phyloP scores from a whole-genome alignment of 2,329 filamentous ascomycete species.

The Diaporthe sp. region DNA sequence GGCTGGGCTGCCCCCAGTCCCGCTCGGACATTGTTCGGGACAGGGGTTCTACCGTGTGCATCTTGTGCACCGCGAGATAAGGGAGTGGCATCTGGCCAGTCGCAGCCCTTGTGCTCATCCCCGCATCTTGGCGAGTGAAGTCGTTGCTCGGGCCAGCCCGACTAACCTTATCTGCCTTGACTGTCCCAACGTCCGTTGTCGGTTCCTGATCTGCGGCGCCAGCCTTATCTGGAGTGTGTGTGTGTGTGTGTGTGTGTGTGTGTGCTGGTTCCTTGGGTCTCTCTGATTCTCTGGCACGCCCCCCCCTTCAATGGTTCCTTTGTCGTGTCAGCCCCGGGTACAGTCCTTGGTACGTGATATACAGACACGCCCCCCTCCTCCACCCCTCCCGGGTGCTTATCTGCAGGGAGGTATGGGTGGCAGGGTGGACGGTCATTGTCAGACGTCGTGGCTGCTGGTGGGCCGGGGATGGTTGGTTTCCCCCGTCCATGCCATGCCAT shows the following conservation, averaged over 20 bases:
- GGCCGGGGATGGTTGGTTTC: not conserved
- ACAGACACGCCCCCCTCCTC: conserved; percentile 7
- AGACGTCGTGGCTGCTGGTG: conserved; percentile 16
- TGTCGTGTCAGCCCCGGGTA: conserved; percentile 1
- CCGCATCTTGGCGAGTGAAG: conserved; percentile 22
- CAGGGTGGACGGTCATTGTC: conserved; percentile 3
- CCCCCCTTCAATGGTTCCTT: not conserved
- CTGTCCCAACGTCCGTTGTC: conserved; percentile 31
- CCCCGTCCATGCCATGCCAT: not conserved
- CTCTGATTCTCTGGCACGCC: not conserved
- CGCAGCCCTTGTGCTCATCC: conserved; percentile 13
- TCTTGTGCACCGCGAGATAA: conserved; percentile 23
- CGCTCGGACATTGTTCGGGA: conserved; percentile 33
- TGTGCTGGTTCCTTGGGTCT: not conserved
- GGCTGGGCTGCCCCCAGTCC: not conserved
- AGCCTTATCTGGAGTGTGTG: conserved; percentile 21
- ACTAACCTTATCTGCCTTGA: conserved; percentile 33
- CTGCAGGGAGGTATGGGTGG: conserved; percentile 24
- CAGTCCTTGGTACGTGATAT: not conserved
- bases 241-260: not conserved
- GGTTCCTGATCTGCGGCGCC: conserved; percentile 32
- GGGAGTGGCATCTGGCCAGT: conserved; percentile 7
- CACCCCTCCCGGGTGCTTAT: conserved; percentile 27
- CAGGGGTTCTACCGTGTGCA: conserved; percentile 5
- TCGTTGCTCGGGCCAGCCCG: conserved; percentile 30